phyloP scores from a whole-genome alignment of 345 rosid species.

The Rhizophora apiculata region DNA sequence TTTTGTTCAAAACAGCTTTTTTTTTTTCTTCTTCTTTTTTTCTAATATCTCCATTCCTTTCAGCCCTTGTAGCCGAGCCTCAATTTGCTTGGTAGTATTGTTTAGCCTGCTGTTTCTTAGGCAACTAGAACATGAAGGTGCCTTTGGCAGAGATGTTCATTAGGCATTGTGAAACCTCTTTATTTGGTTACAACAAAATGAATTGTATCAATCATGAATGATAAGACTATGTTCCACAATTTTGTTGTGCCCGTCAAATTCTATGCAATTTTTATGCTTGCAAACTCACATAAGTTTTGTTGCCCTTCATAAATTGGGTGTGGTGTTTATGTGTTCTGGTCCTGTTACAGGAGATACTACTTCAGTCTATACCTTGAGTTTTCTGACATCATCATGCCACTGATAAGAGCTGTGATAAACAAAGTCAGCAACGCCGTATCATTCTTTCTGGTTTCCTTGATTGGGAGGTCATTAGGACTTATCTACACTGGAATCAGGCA shows the following conservation, averaged over 20 bases:
- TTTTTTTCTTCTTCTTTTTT: not conserved
- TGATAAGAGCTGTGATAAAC: conserved; percentile 57
- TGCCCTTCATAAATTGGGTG: conserved; percentile 9
- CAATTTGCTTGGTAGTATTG: not conserved
- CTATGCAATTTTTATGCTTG: conserved; percentile 5
- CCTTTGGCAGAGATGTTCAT: not conserved
- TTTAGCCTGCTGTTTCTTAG: not conserved
- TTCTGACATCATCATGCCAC: conserved; percentile 78
- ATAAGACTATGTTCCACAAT: not conserved
- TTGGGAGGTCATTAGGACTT: conserved; percentile 86
- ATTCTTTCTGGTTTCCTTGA: conserved; percentile 81
- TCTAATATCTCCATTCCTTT: not conserved
- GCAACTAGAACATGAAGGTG: not conserved
- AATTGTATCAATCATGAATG: not conserved
- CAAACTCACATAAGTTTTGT: not conserved
- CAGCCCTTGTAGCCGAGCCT: not conserved
- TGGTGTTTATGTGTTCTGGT: not conserved
- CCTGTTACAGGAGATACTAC: conserved; percentile 77
- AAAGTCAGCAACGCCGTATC: conserved; percentile 78
- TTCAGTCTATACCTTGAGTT: conserved; percentile 83
- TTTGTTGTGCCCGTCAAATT: conserved; percentile 1
- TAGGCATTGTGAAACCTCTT: not conserved
- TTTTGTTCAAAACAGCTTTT: not conserved
- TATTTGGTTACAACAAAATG: not conserved
- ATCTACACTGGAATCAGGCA: conserved; percentile 92